phyloP scores from a whole-genome alignment of 2,329 filamentous ascomycete species.

The Karstenula rhodostoma region DNA sequence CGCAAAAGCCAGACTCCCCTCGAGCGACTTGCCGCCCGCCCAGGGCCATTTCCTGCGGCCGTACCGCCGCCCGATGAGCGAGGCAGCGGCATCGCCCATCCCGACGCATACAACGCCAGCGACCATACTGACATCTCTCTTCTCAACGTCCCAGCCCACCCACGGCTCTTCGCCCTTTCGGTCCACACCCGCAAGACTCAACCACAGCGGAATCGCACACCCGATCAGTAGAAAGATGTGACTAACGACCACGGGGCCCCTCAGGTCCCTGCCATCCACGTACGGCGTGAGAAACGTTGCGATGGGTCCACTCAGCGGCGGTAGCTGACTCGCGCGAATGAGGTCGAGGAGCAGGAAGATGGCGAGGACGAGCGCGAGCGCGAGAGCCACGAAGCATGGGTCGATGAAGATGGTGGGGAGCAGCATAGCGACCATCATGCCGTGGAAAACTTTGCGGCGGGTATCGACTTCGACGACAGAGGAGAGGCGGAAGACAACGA shows the following conservation, averaged over 20 bases:
- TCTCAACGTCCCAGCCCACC: constrained; percentile 75
- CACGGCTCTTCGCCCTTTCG: constrained; percentile 65
- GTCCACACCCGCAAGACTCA: constrained; percentile 76
- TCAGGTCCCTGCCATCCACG: constrained; percentile 90
- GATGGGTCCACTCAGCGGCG: constrained; percentile 85
- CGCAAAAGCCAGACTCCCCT: constrained; percentile 84
- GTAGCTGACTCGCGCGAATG: constrained; percentile 87
- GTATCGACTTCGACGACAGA: constrained; percentile 91
- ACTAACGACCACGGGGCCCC: constrained; percentile 92
- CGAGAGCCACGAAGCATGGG: constrained; percentile 81
- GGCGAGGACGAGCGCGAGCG: constrained; percentile 79
- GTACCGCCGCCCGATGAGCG: constrained; percentile 84
- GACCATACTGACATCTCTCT: constrained; percentile 86
- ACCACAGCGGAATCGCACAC: constrained; percentile 93
- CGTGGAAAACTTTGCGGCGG: constrained; percentile 94
- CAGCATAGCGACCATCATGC: constrained; percentile 97
- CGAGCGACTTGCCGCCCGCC: constrained; percentile 94
- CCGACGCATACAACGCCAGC: constrained; percentile 93
- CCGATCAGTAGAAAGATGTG: constrained; percentile 96
- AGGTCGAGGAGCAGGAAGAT: constrained; percentile 90
- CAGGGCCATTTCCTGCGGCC: constrained; percentile 93
- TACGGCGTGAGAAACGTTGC: constrained; percentile 90
- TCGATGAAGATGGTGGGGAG: constrained; percentile 87
- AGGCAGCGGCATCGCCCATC: constrained; percentile 92
- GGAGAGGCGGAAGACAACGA: constrained; percentile 77